Conservation (phyloP, 2,329 filamentous ascomycete genomes). For the Tolypocladium album region DNA sequence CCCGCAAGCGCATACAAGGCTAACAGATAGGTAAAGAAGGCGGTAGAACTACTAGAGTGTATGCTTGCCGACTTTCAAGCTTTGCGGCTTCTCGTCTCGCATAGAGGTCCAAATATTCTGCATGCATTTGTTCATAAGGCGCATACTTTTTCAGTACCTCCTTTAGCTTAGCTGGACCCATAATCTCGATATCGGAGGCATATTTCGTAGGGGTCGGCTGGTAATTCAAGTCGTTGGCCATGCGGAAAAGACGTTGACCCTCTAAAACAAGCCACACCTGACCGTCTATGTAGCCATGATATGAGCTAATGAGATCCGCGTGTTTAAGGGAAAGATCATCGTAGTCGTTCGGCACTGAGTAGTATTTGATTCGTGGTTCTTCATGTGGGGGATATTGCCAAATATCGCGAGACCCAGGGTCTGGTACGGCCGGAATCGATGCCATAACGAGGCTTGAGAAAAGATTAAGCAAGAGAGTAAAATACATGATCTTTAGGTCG, state of each 20-base stretch:
- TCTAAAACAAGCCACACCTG: neutral
- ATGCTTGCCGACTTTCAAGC: neutral
- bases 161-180: neutral
- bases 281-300: neutral
- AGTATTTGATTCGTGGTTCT: neutral
- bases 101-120: neutral
- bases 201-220: neutral
- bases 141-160: neutral
- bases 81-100: neutral
- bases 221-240: neutral
- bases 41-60: too few relatives aligned
- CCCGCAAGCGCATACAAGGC: too few relatives aligned
- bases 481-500: neutral
- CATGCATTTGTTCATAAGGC: neutral
- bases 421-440: neutral
- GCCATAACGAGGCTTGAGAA: neutral
- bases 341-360: neutral
- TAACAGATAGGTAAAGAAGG: too few relatives aligned
- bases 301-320: neutral
- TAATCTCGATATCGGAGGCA: neutral
- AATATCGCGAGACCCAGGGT: neutral
- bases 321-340: neutral
- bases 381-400: neutral
- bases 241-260: neutral
- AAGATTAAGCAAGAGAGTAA: neutral